Conservation (phyloP, 768 basidiomycete genomes). For the Boletus eberwhitei region DNA sequence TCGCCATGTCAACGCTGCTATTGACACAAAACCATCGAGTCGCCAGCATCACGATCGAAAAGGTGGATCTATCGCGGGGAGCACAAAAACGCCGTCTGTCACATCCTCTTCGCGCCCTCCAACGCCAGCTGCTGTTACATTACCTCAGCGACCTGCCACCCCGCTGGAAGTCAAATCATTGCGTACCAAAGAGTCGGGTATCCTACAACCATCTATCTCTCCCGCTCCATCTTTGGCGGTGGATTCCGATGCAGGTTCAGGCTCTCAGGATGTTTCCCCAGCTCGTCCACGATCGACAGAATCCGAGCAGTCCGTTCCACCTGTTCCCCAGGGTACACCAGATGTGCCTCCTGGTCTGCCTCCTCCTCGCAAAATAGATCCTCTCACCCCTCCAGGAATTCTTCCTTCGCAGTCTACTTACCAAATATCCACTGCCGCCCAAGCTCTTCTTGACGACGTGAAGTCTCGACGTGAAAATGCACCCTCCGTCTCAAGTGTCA, state of each 20-base stretch:
- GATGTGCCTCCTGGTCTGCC: slow-evolving; percentile 60
- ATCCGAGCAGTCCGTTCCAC: slow-evolving; percentile 35
- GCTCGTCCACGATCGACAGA: slow-evolving; percentile 40
- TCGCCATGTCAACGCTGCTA: slow-evolving; percentile 36
- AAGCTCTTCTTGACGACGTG: slow-evolving; percentile 81
- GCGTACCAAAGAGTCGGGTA: slow-evolving; percentile 41
- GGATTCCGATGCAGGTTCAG: slow-evolving; percentile 48
- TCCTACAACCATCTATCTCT: slow-evolving; percentile 37
- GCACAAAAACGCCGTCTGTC: slow-evolving; percentile 45
- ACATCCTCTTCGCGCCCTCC: slow-evolving; percentile 55
- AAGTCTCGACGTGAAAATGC: slow-evolving; percentile 67
- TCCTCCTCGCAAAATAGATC: slow-evolving; percentile 48
- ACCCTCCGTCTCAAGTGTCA: slow-evolving; percentile 40
- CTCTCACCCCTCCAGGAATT: slow-evolving; percentile 41
- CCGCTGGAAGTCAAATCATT: slow-evolving; percentile 40
- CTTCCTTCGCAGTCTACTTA: slow-evolving; percentile 55
- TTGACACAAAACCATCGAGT: slow-evolving; percentile 35
- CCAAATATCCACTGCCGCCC: slow-evolving; percentile 84
- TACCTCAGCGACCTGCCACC: slow-evolving; percentile 43
- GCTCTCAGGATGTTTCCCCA: slow-evolving; percentile 43
- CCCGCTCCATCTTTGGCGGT: slow-evolving; percentile 48
- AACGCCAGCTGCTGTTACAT: slow-evolving; percentile 42
- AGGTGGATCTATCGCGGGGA: slow-evolving; percentile 27
- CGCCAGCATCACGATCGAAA: slow-evolving; percentile 46
- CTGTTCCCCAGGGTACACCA: slow-evolving; percentile 48